Evolutionary conservation across 441 rosid species (phyloP), one percentile per base, ranked within the genome.

Genomic region (Adansonia gregorii): DNA sequence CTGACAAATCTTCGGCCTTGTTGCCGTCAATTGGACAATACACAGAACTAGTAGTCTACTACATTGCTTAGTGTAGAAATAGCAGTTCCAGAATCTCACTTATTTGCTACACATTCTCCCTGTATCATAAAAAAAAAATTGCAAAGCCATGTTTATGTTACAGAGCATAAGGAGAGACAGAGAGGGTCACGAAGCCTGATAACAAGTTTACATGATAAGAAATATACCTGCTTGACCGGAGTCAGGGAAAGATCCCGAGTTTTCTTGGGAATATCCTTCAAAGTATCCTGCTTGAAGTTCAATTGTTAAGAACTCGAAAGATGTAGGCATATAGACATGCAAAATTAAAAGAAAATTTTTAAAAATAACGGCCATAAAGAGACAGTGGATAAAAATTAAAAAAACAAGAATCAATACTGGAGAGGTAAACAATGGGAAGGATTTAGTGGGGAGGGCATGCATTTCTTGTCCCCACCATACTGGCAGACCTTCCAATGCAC

Each of bases 201-300:
- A 55, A 72, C 1, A 27, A 24, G 77, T 60, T 22, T 3, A 68
- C 15, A 15, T 27, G 19, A 14, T 69, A 49, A 69, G 59, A 35
- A 35, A 69, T 43, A 72, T 60, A 89, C 96, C 89, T 85, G 91
- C 77, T 86, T 89, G 8, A 76, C 78, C 19, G 87, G 82, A 66
- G 83, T 72, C 22, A 78, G 67, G 67, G 89, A 71, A 82, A 81
- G 90, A 54, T 87, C 94, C 76, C 82, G 90, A 49, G 71, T 70
- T 83, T 87, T 90, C 86, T 87, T 92, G 45, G 93, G 81, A 67
- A 90, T 84, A 78, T 90, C 97, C 83, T 92, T 86, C 74, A 90
- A 67, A 55, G 92, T 86, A 71, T 93, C 97, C 97, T 92, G 88
- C 80, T 80, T 72, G 49, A 67, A 66, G 64, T 66, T 77, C 52